These are phyloP conservation scores for Tieghemiomyces parasiticus DNA, from an alignment of 192 early-diverging fungal genomes.

Conservation along the genomic window DNA sequence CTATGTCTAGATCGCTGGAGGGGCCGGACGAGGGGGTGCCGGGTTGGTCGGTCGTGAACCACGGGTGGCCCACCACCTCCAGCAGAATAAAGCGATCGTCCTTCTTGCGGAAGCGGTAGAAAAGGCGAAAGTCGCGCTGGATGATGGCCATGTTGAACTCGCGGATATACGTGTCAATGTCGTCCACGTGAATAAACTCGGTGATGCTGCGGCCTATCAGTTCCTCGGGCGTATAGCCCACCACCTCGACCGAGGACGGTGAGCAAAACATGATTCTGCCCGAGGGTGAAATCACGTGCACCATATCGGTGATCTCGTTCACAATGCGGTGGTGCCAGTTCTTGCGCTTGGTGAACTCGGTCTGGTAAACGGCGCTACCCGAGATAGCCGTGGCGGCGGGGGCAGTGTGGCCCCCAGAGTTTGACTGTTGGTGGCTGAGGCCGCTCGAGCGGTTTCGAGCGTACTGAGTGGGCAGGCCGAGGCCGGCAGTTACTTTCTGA, in stretches of 20 bases:
- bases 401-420: background rate
- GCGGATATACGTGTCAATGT: slow-evolving; percentile 26
- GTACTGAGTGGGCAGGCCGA: background rate
- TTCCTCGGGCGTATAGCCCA: slow-evolving; percentile 29
- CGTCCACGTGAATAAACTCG: slow-evolving; percentile 31
- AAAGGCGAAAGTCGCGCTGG: slow-evolving; percentile 19
- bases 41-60: slow-evolving; percentile 16
- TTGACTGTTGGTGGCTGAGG: background rate
- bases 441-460: background rate
- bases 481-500: background rate
- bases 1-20: too few species aligned
- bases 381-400: background rate
- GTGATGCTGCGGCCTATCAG: slow-evolving; percentile 25
- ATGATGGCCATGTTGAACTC: slow-evolving; percentile 26
- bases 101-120: slow-evolving; percentile 27
- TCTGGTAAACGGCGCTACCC: slow-evolving; percentile 6
- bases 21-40: background rate
- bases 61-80: slow-evolving; percentile 26
- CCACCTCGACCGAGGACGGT: slow-evolving; percentile 21
- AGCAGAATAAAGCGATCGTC: slow-evolving; percentile 25
- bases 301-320: slow-evolving; percentile 25
- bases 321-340: slow-evolving; percentile 31
- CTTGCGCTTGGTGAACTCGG: slow-evolving; percentile 28
- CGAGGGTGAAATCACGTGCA: slow-evolving; percentile 28
- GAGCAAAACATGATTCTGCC: slow-evolving; percentile 32